A percentile compares a stretch with the other conserved stretches of the same genome.
Conservation (phyloP, 768 basidiomycete genomes). For the Coprinellus micaceus region DNA sequence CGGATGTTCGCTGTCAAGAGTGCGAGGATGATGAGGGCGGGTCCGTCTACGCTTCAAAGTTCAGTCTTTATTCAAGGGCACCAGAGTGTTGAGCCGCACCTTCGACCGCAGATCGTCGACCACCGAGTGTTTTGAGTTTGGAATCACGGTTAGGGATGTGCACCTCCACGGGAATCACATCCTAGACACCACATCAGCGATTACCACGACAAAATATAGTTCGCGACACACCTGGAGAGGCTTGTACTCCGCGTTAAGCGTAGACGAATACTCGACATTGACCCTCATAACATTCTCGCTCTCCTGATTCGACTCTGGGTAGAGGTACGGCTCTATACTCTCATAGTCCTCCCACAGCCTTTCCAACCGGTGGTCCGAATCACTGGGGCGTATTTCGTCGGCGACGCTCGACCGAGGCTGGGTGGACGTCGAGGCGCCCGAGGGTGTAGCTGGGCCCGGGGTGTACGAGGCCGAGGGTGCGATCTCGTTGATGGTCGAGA, state of each 20-base stretch:
- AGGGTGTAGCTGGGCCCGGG: constrained; percentile 29
- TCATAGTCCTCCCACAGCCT: constrained; percentile 86
- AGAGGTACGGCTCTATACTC: constrained; percentile 69
- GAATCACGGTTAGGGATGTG: constrained; percentile 71
- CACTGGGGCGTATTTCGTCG: constrained; percentile 55
- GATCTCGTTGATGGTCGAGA: constrained; percentile 73
- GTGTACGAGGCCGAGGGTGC: constrained; percentile 44
- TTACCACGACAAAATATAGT: no score
- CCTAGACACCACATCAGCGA: constrained; percentile 33
- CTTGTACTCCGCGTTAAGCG: constrained; percentile 33
- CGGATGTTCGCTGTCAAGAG: constrained; percentile 86
- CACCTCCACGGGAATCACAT: constrained; percentile 74
- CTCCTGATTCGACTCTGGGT: constrained; percentile 43
- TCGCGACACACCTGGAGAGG: constrained; percentile 60
- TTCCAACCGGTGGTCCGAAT: constrained; percentile 84
- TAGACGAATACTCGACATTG: constrained; percentile 53
- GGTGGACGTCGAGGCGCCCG: constrained; percentile 31
- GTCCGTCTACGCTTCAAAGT: constrained; percentile 57
- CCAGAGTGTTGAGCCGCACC: constrained; percentile 35
- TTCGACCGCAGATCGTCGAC: constrained; percentile 54
- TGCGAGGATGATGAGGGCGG: constrained; percentile 83
- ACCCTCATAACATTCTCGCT: constrained; percentile 43
- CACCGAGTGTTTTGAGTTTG: constrained; percentile 44
- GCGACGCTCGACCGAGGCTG: constrained; percentile 13
- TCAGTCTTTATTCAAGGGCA: no score